phyloP scores from a whole-genome alignment of 768 basidiomycete genomes.

The Rhizopogon vulgaris region DNA sequence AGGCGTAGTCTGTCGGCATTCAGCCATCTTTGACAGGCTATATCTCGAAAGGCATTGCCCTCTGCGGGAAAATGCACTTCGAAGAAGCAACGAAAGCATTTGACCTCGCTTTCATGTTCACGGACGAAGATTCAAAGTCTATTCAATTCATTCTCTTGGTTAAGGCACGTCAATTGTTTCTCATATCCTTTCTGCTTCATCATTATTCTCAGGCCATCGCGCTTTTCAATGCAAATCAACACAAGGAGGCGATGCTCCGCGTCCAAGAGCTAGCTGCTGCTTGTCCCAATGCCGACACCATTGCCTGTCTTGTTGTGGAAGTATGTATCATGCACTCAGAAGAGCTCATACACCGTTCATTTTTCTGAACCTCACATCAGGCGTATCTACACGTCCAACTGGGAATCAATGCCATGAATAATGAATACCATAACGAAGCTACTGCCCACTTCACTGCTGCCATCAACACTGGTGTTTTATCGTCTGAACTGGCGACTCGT shows the following conservation, averaged over 20 bases:
- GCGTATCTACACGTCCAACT: neutral
- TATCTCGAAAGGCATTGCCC: neutral
- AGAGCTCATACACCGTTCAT: neutral
- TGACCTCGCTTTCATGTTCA: neutral
- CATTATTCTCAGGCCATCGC: neutral
- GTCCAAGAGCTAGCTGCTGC: neutral
- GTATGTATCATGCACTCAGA: neutral
- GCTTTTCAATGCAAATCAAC: neutral
- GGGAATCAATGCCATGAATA: neutral
- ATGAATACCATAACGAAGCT: too few relatives aligned
- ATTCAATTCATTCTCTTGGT: neutral
- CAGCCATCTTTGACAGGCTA: neutral
- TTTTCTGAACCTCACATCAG: neutral
- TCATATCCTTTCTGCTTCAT: neutral
- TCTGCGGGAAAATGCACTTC: neutral
- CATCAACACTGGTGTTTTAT: too few relatives aligned
- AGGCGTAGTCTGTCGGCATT: neutral
- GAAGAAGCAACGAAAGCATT: neutral
- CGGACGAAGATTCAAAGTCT: neutral
- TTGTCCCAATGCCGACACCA: neutral
- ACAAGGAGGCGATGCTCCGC: neutral
- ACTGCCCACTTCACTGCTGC: too few relatives aligned
- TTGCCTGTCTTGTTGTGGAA: neutral
- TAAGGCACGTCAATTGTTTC: neutral
- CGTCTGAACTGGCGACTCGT: too few relatives aligned